Percentiles rank a stretch among this genome's conserved stretches.
Evolutionary conservation across 2,329 filamentous ascomycete species (phyloP).

Genomic region (Coniochaeta ligniaria): DNA sequence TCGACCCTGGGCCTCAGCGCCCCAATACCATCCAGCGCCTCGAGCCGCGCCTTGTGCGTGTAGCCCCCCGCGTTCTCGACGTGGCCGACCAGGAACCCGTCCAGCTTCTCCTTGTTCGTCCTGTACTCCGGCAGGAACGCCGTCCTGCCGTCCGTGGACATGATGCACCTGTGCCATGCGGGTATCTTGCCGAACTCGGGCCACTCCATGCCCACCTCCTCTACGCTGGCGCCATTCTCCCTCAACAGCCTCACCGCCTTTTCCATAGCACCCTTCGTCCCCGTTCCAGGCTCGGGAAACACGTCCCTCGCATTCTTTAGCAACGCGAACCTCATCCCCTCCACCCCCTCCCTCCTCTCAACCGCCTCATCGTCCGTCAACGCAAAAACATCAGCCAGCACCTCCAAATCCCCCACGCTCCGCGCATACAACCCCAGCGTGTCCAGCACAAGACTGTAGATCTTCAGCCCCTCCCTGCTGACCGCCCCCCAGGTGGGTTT

Average conservation of each 20-base stretch:
- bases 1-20: constrained; percentile 48
- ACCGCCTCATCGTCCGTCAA: constrained; percentile 30
- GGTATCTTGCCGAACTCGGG: constrained; percentile 27
- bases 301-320: constrained; percentile 36
- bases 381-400: constrained; percentile 46
- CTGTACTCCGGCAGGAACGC: constrained; percentile 48
- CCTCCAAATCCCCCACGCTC: constrained; percentile 47
- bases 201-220: constrained; percentile 49
- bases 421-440: constrained; percentile 56
- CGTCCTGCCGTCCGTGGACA: constrained; percentile 43
- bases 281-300: constrained; percentile 39
- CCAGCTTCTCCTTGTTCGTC: constrained; percentile 36
- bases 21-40: constrained; percentile 48
- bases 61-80: constrained; percentile 40
- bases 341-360: constrained; percentile 19
- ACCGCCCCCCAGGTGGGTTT: constrained; percentile 62
- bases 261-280: constrained; percentile 33
- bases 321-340: constrained; percentile 46
- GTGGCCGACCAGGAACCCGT: constrained; percentile 34
- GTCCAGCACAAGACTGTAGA: constrained; percentile 52
- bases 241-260: constrained; percentile 30
- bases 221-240: constrained; percentile 43
- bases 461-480: constrained; percentile 52
- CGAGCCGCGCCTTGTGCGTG: constrained; percentile 38
- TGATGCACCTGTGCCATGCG: constrained; percentile 42